Evolutionary conservation across 257 asterid genomes (phyloP), one percentile per base, ranked within the genome.

Genomic region (Capsicum chinense): DNA sequence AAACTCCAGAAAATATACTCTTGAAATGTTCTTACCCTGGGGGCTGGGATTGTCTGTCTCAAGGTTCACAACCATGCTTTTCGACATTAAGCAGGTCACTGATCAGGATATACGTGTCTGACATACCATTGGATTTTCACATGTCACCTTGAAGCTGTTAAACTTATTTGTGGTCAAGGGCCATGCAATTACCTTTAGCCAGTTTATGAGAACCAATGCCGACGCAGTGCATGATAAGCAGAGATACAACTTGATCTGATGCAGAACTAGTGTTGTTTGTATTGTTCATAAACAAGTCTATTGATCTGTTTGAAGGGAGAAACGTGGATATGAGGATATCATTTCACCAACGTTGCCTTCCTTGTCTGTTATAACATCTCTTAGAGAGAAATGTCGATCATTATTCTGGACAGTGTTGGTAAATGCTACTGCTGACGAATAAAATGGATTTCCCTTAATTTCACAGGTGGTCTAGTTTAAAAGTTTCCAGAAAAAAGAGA

Each of bases 141-240:
- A 73, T 47, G 59, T 71, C 80, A 6, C 59, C 80, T 71, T 69
- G 79, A 71, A 47, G 80, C 39, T 71, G 80, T n/a, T 17, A 19
- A 71, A 71, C 80, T 71, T 71, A 58, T 71, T n/a, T 71, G 57
- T 47, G 57, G 42, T 10, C 58, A 71, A 71, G 80, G 58, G 57
- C 58, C 80, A 47, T 10, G 42, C 58, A 71, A 47, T 71, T 47
- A 50, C 39, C 1, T 12, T 71, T 48, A 47, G 35, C 58, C n/a
- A 21, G 80, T 71, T 71, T 11, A 71, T n/a, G 80, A 47, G 59
- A 71, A 47, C 59, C 59, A 73, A 47, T 47, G 79, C 12, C n/a
- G 12, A 47, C 6, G 3, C 17, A 71, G 59, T n/a, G 58, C 59
- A 71, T 71, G 80, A n/a, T 26, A 26, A 26, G 33, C 33, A 26